Base-by-base conservation (phyloP, 805 yeast genomes). In the Cyberlindnera subsufficiens region DNA sequence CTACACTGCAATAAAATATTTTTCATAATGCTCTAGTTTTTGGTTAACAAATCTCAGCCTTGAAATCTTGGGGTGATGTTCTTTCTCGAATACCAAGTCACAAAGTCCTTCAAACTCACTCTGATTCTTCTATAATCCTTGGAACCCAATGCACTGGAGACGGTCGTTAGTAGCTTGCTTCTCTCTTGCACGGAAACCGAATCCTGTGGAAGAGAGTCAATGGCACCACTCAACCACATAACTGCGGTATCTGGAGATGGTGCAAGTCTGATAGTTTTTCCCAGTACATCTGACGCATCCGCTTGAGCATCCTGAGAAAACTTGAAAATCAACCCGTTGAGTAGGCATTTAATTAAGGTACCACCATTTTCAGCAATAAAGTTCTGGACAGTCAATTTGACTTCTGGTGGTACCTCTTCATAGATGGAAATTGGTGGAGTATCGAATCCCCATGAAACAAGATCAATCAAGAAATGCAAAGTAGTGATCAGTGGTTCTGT, bases 401-500 rank as follows among this genome's bases (percentile, higher is more conserved):
- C 74, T 34, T 68, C 69, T n/a, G 67, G 71, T 10, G 84, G 81
- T 35, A 80, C 76, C 17, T 65, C 65, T 17, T 72, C 76, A 42
- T 75, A 72, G 33, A 82, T 73, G 7, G 95, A 82, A 16, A 86
- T 72, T 5, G 96, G 96, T 3, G 96, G 89, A 9, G 75, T 68
- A 22, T 75, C 82, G 50, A 82, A 77, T 1, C 96, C 96, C 91
- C 95, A 90, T 6, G 89, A 77, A 18, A 86, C 64, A 30, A 88
- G 69, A 60, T 93, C 99, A 50, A 86, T 82, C 52, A 90, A 63
- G 60, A 78, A 88, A 56, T 87, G 89, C 44, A 90, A 65, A 16
- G 82, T 77, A 3, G 88, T 71, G 33, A 74, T 68, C 44, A 88
- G 67, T 4, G 96, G 82, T 47, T 85, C 93, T 45, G 71, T 72